Conservation (phyloP, 306 rosid species). For the Castanopsis chinensis region DNA sequence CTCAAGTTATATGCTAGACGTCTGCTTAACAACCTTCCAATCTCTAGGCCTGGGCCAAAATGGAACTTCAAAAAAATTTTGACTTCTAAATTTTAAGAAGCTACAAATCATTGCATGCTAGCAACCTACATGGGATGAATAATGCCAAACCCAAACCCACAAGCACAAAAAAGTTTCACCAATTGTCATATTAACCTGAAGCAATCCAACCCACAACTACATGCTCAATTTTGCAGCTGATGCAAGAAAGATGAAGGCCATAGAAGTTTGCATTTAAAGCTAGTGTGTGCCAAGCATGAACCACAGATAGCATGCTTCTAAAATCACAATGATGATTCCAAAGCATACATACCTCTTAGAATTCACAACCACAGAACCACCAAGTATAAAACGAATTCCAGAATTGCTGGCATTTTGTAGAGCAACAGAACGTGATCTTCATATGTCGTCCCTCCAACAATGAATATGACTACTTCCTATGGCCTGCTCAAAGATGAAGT, state of each 20-base stretch:
- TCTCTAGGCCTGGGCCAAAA: neutral
- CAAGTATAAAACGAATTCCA: conserved; percentile 82
- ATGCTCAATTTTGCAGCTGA: conserved; percentile 17
- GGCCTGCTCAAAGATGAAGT: conserved; percentile 57
- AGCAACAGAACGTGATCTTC: conserved; percentile 91
- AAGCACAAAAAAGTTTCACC: neutral
- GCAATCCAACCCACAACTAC: conserved; percentile 14
- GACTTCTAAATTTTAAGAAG: neutral
- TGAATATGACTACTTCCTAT: conserved; percentile 84
- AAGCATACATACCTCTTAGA: conserved; percentile 77
- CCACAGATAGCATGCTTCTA: neutral
- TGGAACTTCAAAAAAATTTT: neutral
- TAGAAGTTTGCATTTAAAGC: conserved; percentile 3
- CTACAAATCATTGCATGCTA: neutral
- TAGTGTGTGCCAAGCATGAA: conserved; percentile 16
- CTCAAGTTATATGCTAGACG: neutral
- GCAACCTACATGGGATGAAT: neutral
- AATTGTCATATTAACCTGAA: neutral
- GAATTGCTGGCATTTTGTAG: conserved; percentile 73
- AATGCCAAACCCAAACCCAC: neutral
- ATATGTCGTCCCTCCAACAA: conserved; percentile 95
- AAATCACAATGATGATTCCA: conserved; percentile 6
- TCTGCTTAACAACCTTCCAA: neutral
- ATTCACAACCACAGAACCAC: conserved; percentile 85
- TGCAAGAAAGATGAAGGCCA: conserved; percentile 15